Percentiles rank a stretch among this genome's conserved stretches.
These are phyloP conservation scores for Cenococcum geophilum DNA, from an alignment of 495 filamentous ascomycete species.

Conservation along the genomic window DNA sequence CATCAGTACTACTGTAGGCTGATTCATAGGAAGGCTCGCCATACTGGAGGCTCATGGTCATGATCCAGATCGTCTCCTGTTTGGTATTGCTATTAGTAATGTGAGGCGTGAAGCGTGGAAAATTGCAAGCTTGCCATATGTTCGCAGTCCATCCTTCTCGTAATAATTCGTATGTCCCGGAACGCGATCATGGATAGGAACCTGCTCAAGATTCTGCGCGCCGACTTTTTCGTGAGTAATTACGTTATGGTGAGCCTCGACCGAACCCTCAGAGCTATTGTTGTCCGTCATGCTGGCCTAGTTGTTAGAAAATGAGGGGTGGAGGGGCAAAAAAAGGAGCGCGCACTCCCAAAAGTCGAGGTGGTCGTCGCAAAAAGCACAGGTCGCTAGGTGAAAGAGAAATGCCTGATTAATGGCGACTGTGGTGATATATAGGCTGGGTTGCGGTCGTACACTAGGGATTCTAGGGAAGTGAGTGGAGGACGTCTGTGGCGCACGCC, in stretches of 20 bases:
- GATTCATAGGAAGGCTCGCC: neutral
- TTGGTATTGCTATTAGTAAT: neutral
- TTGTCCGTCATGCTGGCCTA: neutral
- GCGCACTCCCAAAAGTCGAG: no score
- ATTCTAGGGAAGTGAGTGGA: neutral
- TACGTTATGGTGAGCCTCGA: neutral
- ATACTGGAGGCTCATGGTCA: constrained; percentile 44
- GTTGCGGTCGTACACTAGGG: neutral
- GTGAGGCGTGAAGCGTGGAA: neutral
- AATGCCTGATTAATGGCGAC: no score
- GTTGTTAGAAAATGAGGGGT: neutral
- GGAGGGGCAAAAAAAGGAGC: neutral
- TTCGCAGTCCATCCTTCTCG: constrained; percentile 47
- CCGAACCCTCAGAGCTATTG: neutral
- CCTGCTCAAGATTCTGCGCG: constrained; percentile 8
- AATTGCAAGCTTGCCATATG: constrained; percentile 43
- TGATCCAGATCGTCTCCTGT: constrained; percentile 37
- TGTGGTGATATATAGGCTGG: no score
- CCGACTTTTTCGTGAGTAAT: constrained; percentile 2
- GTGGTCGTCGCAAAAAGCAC: neutral
- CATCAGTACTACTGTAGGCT: constrained; percentile 6
- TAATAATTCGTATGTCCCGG: constrained; percentile 44
- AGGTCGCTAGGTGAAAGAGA: neutral
- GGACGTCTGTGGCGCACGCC: neutral
- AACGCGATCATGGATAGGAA: constrained; percentile 25